Base-by-base conservation (phyloP, 768 basidiomycete species). In the Leccinum disarticulatum region DNA sequence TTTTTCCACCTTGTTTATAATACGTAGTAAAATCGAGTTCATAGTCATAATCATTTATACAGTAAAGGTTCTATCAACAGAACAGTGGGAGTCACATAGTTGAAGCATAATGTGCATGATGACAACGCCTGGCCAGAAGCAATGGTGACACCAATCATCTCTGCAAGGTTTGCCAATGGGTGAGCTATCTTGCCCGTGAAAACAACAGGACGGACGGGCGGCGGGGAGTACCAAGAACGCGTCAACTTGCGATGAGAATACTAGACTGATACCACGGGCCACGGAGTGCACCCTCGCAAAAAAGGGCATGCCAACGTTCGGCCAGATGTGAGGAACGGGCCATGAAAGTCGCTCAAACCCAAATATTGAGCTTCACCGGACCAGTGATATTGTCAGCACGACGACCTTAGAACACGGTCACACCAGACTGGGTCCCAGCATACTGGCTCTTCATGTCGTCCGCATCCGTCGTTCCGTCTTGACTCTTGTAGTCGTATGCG, bases 371-470 rank as follows among this genome's bases (percentile, higher is more conserved):
- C 53, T 53, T 55, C 52, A 28, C 54, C 54, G 22, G 47, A 60
- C 53, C 60, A 41, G 36, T 25, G 17, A 49, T 33, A 50, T 52
- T 25, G 55, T 63, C 48, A 38, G 49, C 52, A 54, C 38, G 25
- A 52, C 50, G 51, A 48, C 51, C 30, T 78, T 83, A 94, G 76
- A 91, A 94, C 64, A 91, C 90, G 41, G 92, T 94, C 63, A 94
- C 82, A 49, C 92, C 91, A 52, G 86, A 84, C 70, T 93, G 92
- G 15, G 91, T 93, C 28, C 88, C 90, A 8, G 90, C 79, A 71
- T 94, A 94, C 74, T 95, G 92, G 58, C 87, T 88, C 77, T 93
- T 91, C 82, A 93, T 85, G 71, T 95, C 92, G 70, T 94, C 92
- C 69, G 86, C 71, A 69, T 93, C 92, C 31, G 78, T 81, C 48